Evolutionary conservation across 2,329 filamentous ascomycete species (phyloP), one percentile per base, ranked within the genome.

Genomic region (Ceratocystis papillata): DNA sequence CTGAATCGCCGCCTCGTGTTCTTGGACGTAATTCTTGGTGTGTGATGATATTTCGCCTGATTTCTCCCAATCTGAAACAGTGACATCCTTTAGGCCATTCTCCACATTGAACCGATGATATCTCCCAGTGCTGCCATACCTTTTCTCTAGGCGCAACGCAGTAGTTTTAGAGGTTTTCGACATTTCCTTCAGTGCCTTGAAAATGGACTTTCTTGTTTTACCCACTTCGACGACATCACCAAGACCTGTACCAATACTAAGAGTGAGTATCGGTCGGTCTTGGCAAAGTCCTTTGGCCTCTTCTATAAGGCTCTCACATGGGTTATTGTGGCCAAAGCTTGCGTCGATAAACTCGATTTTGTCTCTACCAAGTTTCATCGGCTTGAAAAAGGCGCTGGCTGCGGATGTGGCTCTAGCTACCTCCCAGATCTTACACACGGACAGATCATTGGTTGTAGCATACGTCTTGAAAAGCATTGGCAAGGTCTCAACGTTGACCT

Each of bases 271-370:
- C 28, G 1, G 37, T 4, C 44, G 65, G 53, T 10, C 59, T 15
- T 71, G 72, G 53, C 10, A 1, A 12, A 41, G 37, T 1, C 0
- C 0, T 41, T 41, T 37, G 5, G 73, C 73, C 63, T 74, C 73
- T 4, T 68, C 63, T 5, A 74, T 70, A 15, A 75, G 68, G 1
- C 72, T 68, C 30, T 73, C 69, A 60, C 70, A 71, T 28, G 74
- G 73, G 53, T 75, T 75, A 64, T 75, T 75, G 46, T 72, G 69
- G 1, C 72, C 72, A 25, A 75, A 70, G 0, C 69, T 72, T 1
- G 71, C 72, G 55, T 74, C 73, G n/a, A 75, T 68, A 48, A 72
- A 74, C 22, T 72, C 70, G 1, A 72, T 67, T 5, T 65, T 66
- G 10, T 73, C 70, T 12, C 71, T 69, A 28, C 72, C 72, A 5